Evolutionary conservation across 2,329 filamentous ascomycete genomes (phyloP), one percentile per base, ranked within the genome.

Genomic region (Colletotrichum lini): DNA sequence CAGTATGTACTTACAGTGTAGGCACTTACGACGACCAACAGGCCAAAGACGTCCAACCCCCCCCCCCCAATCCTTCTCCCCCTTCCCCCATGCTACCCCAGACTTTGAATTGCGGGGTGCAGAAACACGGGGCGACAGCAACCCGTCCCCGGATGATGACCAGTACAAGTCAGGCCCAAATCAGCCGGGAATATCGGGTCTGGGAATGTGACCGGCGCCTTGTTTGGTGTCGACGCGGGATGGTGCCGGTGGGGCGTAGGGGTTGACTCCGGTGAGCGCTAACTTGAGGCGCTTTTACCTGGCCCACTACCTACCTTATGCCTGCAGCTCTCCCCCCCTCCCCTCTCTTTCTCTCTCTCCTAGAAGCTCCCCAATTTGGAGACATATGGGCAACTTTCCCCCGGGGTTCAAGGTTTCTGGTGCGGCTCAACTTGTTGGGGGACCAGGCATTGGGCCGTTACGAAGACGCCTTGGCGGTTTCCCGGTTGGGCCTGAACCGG

Each of bases 71-170:
- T 35, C 30, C 30, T 35, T 8, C 30, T 9, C 30, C 30, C 30
- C 30, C 30, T 38, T 18, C 26, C 58, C 65, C 69, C 65, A 54
- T 72, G 53, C 47, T 68, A 63, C 69, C 65, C 69, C 65, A 30
- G 69, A 69, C 30, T 69, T 68, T 64, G 65, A 56, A 63, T 64
- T 72, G 69, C 69, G 69, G 69, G 69, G 69, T 72, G 69, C 69
- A 72, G 69, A 61, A 26, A 56, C 58, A 53, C 40, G 65, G 65
- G 12, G 47, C 59, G 65, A 53, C 53, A 64, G 68, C 64, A 44
- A 59, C 59, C 44, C 21, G 23, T 64, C 30, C 52, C 40, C 52
- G 58, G 65, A 52, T 47, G 50, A 63, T 68, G 59, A 53, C 65
- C 45, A 26, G 38, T 59, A 30, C 59, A 50, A 52, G 15, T 21